phyloP scores from a whole-genome alignment of 2,329 filamentous ascomycete genomes.

The Aureobasidium zeae region DNA sequence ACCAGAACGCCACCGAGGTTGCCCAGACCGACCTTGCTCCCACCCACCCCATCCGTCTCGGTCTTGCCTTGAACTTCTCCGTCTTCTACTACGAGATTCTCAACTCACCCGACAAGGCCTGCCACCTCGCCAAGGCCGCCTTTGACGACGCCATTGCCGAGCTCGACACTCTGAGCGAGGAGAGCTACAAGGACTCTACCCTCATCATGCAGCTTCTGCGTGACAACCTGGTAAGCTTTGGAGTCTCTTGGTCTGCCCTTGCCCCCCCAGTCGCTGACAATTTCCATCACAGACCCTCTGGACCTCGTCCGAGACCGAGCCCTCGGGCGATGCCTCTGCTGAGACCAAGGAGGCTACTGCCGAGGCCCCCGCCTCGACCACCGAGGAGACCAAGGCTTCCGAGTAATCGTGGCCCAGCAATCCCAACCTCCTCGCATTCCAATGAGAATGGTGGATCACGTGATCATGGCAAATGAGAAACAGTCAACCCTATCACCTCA shows the following conservation, averaged over 20 bases:
- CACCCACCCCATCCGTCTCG: constrained; percentile 87
- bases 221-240: constrained; percentile 69
- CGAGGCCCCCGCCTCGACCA: constrained; percentile 47
- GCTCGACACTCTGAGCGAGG: constrained; percentile 92
- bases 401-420: constrained; percentile 26
- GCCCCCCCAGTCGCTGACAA: constrained; percentile 21
- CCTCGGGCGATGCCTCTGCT: constrained; percentile 44
- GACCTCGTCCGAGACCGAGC: constrained; percentile 97
- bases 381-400: constrained; percentile 39
- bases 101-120: constrained; percentile 95
- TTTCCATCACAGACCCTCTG: constrained; percentile 68
- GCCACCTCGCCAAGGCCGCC: constrained; percentile 92
- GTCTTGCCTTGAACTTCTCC: constrained; percentile 89
- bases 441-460: constrained; percentile 14
- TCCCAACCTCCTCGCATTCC: constrained; percentile 9
- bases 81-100: constrained; percentile 99
- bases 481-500: constrained; percentile 14
- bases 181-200: constrained; percentile 98
- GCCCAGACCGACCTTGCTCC: constrained; percentile 81
- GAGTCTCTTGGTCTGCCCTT: not conserved
- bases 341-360: constrained; percentile 46
- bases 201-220: constrained; percentile 98
- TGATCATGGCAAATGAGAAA: constrained; percentile 16
- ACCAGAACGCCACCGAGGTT: constrained; percentile 89
- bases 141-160: constrained; percentile 97